These are phyloP conservation scores for Noccaea bulbosa DNA, from an alignment of 345 rosid species.

Conservation along the genomic window DNA sequence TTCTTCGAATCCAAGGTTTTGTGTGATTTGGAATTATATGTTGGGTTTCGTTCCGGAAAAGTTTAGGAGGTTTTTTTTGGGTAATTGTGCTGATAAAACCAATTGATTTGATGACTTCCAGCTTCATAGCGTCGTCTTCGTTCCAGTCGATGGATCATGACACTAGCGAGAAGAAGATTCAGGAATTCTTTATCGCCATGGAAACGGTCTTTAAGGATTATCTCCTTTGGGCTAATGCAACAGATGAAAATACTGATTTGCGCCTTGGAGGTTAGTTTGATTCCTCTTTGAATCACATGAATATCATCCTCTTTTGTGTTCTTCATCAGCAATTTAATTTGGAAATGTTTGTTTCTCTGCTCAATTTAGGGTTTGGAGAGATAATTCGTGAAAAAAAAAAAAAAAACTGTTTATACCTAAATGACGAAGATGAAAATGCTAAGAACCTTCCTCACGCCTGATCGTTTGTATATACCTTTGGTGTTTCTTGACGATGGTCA, in stretches of 20 bases:
- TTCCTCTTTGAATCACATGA: slow-evolving; percentile 2
- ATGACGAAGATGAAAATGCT: slow-evolving; percentile 53
- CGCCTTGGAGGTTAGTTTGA: slow-evolving; percentile 51
- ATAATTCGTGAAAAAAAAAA: slow-evolving; percentile 37
- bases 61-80: background rate
- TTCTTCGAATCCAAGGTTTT: background rate
- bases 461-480: slow-evolving; percentile 61
- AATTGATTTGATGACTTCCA: slow-evolving; percentile 38
- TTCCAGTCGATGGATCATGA: slow-evolving; percentile 54
- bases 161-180: slow-evolving; percentile 57
- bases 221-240: slow-evolving; percentile 56
- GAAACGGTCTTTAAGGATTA: slow-evolving; percentile 58
- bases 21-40: background rate
- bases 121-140: slow-evolving; percentile 65
- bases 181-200: slow-evolving; percentile 55
- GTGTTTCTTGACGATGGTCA: slow-evolving; percentile 60
- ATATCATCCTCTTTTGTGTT: background rate
- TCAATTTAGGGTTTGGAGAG: slow-evolving; percentile 61
- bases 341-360: background rate
- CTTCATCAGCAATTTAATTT: background rate
- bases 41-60: background rate
- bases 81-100: slow-evolving; percentile 1
- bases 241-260: slow-evolving; percentile 52
- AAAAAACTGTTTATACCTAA: slow-evolving; percentile 19
- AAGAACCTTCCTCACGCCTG: slow-evolving; percentile 61